Base-by-base conservation (phyloP, 495 filamentous ascomycete species). In the Talaromyces borbonicus region DNA sequence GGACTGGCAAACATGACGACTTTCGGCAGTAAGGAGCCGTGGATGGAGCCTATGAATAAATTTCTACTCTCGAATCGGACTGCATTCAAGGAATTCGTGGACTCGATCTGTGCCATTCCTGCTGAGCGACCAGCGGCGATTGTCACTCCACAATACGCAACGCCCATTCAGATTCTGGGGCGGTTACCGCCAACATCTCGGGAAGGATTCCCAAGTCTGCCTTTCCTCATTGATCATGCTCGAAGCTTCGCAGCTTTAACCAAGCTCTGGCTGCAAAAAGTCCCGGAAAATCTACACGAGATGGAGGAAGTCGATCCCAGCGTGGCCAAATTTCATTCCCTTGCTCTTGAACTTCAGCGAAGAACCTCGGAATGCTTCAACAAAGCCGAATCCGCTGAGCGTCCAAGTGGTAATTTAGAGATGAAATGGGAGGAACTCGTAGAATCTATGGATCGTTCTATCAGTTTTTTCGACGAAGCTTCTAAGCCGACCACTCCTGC, bases 21-120 rank as follows among this genome's bases (percentile, higher is more conserved):
- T 2, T 96, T 97, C 50, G 93, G 92, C 46, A 85, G 83, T 55
- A 97, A 97, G 60, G 92, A 97, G 61, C 77, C 82, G 3, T 99
- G 90, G 89, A 99, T 99, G 92, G 93, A 94, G 62, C 87, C 87
- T 4, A 97, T 97, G 93, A 99, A 96, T 56, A 74, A 72, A 42
- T 75, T 77, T 43, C 48, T 74, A 33, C 57, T 62, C 36, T 61
- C 60, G 12, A 73, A 77, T 54, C 69, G 72, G 37, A 42, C 56
- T 45, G 78, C 84, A 18, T 86, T 97, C 66, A 93, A 88, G 59
- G 72, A 80, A 20, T 96, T 90, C 54, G 80, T 97, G 49, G 90
- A 97, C 56, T 69, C 72, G 19, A 80, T 95, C 35, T 96, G 90
- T 62, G 75, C 78, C 23, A 85, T 99, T 40, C 80, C 89, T 1